Conservation (phyloP, 31 red algal species). For the Endocladia muricata region DNA sequence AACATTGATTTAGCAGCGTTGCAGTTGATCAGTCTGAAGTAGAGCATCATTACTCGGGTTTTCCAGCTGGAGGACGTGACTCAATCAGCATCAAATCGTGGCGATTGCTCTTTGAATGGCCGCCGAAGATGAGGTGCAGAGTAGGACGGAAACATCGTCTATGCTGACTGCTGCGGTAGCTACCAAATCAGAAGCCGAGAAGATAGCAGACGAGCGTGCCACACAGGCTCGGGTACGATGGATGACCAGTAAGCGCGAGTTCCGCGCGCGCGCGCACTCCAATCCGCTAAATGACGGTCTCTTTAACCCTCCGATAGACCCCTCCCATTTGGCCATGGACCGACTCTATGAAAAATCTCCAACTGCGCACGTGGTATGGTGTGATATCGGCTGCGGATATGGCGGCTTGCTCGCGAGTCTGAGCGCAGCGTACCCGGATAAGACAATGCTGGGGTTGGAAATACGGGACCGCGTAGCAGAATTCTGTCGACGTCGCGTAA, state of each 20-base stretch:
- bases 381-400: slow-evolving; percentile 94
- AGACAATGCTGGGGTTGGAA: slow-evolving; percentile 87
- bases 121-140: too few relatives aligned
- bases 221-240: slow-evolving; percentile 32
- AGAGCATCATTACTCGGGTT: too few relatives aligned
- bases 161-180: too few relatives aligned
- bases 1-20: too few relatives aligned
- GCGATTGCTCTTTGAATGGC: too few relatives aligned
- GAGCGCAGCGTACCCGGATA: slow-evolving; percentile 57
- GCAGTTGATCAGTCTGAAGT: too few relatives aligned
- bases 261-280: slow-evolving; percentile 89
- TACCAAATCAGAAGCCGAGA: too few relatives aligned
- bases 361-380: slow-evolving; percentile 37
- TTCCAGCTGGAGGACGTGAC: too few relatives aligned
- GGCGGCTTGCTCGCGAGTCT: slow-evolving; percentile 84
- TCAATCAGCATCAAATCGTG: too few relatives aligned
- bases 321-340: slow-evolving; percentile 30
- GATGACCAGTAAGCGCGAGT: slow-evolving; percentile 79
- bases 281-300: slow-evolving; percentile 89
- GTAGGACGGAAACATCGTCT: too few relatives aligned
- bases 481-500: slow-evolving; percentile 50
- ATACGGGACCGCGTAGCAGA: slow-evolving; percentile 85
- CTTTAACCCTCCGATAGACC: slow-evolving; percentile 69
- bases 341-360: slow-evolving; percentile 40
- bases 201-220: not conserved